These are phyloP conservation scores for Pythium brachiatum DNA, from an alignment of 352 stramenopile genomes.

Conservation along the genomic window DNA sequence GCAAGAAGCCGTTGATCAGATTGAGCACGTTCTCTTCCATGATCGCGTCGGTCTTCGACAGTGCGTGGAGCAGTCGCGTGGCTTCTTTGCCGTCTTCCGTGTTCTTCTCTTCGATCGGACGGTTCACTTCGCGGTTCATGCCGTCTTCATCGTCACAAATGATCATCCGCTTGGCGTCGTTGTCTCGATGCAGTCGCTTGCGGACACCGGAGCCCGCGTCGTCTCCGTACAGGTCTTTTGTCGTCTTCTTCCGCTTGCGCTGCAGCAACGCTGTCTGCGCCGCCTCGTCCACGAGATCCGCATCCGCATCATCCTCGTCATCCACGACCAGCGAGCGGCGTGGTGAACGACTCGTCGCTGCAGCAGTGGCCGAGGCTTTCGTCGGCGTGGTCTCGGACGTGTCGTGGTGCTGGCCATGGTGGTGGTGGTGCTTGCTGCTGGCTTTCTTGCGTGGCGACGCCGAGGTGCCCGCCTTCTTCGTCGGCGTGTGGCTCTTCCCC, in stretches of 20 bases:
- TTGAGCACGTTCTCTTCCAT: constrained; percentile 81
- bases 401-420: constrained; percentile 9
- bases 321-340: constrained; percentile 18
- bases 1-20: constrained; percentile 83
- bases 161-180: constrained; percentile 62
- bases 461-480: constrained; percentile 21
- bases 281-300: constrained; percentile 9
- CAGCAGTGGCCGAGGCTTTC: not conserved
- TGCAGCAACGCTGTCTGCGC: not conserved
- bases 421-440: constrained; percentile 14
- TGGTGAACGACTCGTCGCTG: constrained; percentile 9
- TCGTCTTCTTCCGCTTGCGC: constrained; percentile 28
- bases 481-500: constrained; percentile 7
- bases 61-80: constrained; percentile 54
- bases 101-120: constrained; percentile 52
- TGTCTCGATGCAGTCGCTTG: constrained; percentile 39
- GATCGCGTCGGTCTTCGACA: constrained; percentile 75
- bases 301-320: constrained; percentile 28
- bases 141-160: constrained; percentile 82
- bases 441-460: constrained; percentile 22
- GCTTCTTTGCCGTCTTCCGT: constrained; percentile 78
- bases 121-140: constrained; percentile 25
- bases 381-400: constrained; percentile 1
- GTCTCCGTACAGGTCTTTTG: constrained; percentile 49
- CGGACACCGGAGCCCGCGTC: constrained; percentile 23